Evolutionary conservation across 2,329 filamentous ascomycete genomes (phyloP), one percentile per base, ranked within the genome.

Genomic region (Seiridium unicorne): DNA sequence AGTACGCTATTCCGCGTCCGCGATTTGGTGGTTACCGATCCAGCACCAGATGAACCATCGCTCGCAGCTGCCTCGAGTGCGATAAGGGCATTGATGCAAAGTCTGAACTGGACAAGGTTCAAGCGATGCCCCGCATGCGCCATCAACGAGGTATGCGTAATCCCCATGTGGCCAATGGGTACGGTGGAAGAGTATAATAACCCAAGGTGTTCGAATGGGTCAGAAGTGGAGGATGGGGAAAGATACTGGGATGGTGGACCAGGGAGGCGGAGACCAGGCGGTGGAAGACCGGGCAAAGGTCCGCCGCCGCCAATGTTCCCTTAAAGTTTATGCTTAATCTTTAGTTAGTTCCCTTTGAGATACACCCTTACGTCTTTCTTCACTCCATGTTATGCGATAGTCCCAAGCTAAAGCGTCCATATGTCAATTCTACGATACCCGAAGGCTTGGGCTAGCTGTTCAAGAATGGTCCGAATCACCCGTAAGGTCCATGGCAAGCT

Each of bases 141-240:
- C 8, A 57, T 66, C 13, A 56, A 66, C 32, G 62, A 66, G 54
- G 64, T 64, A 8, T 66, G 64, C 34, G 4, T 63, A 4, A 61
- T 66, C 10, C 64, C 64, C n/a, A 65, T 66, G 61, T 66, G 64
- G 64, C 64, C 64, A 1, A 55, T 61, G 36, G 64, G 64, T 4
- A 55, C 62, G 0, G 61, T 64, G 31, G 55, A 61, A 26, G 62
- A 61, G 4, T 66, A 65, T n/a, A 59, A 62, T 3, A 58, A 61
- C 13, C 64, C 64, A 3, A 56, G 63, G 18, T 66, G 64, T 36
- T 54, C 61, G 26, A 66, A 66, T 32, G 61, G 60, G 7, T 60
- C 64, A 4, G 48, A 47, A 18, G 11, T 36, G 3, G 38, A 49
- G 18, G 57, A 55, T 3, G 51, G 59, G 9, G 63, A 64, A 13